These are phyloP conservation scores for Leccinum subgranulosum DNA, from an alignment of 768 basidiomycete species.

Conservation along the genomic window DNA sequence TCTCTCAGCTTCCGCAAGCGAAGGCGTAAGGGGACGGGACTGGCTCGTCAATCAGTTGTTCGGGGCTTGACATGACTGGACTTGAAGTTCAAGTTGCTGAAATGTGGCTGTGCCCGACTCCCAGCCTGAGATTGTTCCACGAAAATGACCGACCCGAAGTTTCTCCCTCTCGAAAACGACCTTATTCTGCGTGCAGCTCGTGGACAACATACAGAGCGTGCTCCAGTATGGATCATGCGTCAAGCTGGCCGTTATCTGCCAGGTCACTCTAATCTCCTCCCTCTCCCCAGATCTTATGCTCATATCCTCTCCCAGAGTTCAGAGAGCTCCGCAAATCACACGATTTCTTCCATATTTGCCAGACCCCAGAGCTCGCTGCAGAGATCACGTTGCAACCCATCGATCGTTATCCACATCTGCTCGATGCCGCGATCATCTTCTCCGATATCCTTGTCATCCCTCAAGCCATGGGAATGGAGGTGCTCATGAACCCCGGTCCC, in stretches of 20 bases:
- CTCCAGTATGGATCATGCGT: constrained; percentile 99
- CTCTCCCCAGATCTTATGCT: not conserved
- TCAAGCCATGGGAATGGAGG: constrained; percentile 96
- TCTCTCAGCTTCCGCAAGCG: not conserved
- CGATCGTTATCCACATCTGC: constrained; percentile 74
- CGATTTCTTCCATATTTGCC: constrained; percentile 94
- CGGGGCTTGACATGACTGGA: constrained; percentile 55
- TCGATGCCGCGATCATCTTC: constrained; percentile 98
- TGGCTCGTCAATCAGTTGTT: constrained; percentile 64
- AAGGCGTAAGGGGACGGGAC: constrained; percentile 8
- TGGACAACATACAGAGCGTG: constrained; percentile 86
- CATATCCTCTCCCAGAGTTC: constrained; percentile 61
- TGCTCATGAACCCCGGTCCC: constrained; percentile 92
- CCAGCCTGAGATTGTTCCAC: not conserved
- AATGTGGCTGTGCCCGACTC: constrained; percentile 13
- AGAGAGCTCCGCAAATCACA: constrained; percentile 79
- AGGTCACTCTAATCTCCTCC: constrained; percentile 44
- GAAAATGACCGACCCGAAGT: constrained; percentile 39
- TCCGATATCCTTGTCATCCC: constrained; percentile 97
- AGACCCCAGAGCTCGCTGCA: constrained; percentile 84
- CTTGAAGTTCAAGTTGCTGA: constrained; percentile 28
- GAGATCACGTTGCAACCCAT: constrained; percentile 94
- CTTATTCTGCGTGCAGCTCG: constrained; percentile 83
- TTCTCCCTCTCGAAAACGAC: constrained; percentile 83
- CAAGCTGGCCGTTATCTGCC: constrained; percentile 96